Evolutionary conservation across 352 stramenopile species (phyloP), one percentile per base, ranked within the genome.

Genomic region (Phytophthora pinifolia): DNA sequence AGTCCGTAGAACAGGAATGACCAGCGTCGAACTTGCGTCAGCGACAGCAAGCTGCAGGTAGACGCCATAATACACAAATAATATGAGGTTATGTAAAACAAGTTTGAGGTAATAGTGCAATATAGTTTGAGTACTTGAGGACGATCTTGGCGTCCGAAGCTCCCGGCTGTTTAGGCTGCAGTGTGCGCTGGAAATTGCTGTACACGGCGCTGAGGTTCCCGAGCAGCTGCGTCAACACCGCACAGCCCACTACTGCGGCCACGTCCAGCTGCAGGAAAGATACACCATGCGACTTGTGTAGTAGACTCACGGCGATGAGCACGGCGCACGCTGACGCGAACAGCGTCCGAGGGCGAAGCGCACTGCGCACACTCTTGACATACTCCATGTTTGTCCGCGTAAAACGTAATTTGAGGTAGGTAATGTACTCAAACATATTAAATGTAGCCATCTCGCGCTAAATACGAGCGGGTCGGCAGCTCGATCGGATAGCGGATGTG

Each of bases 161-260:
- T 33, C 50, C 60, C 6, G 46, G 61, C 53, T 83, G 64, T 56
- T 86, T 67, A 22, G 57, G 49, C 46, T 77, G 52, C 58, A 92
- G 70, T 3, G 76, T 61, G 18, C 79, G 77, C 31, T 87, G 79
- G 51, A 90, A 89, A 3, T 80, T 88, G 67, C 64, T 73, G 68
- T 89, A 90, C 25, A 90, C 66, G 2, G 54, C 61, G 56, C 83
- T 92, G 47, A 92, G 65, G 32, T 92, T 92, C 12, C 70, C 75
- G 7, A 88, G 52, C 55, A 85, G 69, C 45, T 92, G 83, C 46
- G 86, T 72, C 44, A 92, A 47, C 39, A 88, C 46, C 8, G 74
- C 78, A 62, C 80, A 69, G 20, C 34, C 36, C 9, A 90, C 27
- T 8, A 70, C 64, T 5, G 42, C 47, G 9, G 73, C n/a, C 29